phyloP scores from a whole-genome alignment of 768 basidiomycete genomes.

The Lactifluus volemus region DNA sequence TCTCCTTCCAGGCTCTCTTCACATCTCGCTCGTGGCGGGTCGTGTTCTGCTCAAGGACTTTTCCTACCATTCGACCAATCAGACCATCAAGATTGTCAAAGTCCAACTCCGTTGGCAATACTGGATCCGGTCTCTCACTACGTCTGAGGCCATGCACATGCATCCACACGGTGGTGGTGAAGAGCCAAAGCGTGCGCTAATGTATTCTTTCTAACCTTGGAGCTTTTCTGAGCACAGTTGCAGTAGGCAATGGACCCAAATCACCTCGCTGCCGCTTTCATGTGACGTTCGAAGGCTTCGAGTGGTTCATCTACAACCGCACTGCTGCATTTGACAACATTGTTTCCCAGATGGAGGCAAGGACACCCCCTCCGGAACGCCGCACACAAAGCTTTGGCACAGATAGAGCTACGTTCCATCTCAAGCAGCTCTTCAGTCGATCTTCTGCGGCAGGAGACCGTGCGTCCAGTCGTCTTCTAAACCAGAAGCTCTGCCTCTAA shows the following conservation, averaged over 20 bases:
- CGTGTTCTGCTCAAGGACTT: slow-evolving; percentile 84
- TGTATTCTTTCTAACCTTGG: neutral
- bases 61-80: slow-evolving; percentile 86
- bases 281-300: slow-evolving; percentile 72
- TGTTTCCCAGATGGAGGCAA: slow-evolving; percentile 58
- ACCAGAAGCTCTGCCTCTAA: neutral
- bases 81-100: slow-evolving; percentile 76
- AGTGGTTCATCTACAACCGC: slow-evolving; percentile 90
- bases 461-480: slow-evolving; percentile 11
- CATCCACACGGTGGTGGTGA: slow-evolving; percentile 39
- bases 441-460: slow-evolving; percentile 23
- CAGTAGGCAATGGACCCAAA: slow-evolving; percentile 23
- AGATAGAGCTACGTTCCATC: slow-evolving; percentile 19
- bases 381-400: slow-evolving; percentile 16
- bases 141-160: slow-evolving; percentile 61
- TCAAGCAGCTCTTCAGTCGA: slow-evolving; percentile 26
- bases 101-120: slow-evolving; percentile 89
- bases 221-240: slow-evolving; percentile 16
- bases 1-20: slow-evolving; percentile 62
- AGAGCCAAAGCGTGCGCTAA: slow-evolving; percentile 37
- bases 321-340: slow-evolving; percentile 87
- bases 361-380: slow-evolving; percentile 20
- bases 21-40: slow-evolving; percentile 83
- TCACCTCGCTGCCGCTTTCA: slow-evolving; percentile 69
- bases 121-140: slow-evolving; percentile 77